Evolutionary conservation across 1,284 basidiomycete species (phyloP).

Genomic region (Inonotus obliquus): DNA sequence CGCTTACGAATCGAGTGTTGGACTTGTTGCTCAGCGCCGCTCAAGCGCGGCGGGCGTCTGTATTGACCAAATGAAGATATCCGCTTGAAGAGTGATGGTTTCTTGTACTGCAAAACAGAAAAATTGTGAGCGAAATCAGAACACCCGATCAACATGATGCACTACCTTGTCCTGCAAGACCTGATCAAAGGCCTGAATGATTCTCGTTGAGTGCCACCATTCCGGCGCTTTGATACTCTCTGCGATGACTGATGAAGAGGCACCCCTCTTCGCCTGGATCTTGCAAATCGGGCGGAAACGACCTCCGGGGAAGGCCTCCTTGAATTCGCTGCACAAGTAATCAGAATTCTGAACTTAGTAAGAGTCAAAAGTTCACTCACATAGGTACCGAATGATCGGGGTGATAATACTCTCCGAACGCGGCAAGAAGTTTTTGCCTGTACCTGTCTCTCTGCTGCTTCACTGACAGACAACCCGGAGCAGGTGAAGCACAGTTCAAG

Average conservation of each 20-base stretch:
- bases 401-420: constrained; percentile 81
- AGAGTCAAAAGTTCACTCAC: constrained; percentile 33
- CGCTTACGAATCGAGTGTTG: constrained; percentile 85
- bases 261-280: constrained; percentile 77
- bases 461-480: constrained; percentile 72
- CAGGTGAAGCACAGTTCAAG: constrained; percentile 76
- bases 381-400: constrained; percentile 78
- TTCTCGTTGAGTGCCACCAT: constrained; percentile 90
- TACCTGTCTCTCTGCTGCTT: constrained; percentile 85
- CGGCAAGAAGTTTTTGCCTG: constrained; percentile 67
- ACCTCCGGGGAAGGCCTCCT: constrained; percentile 92
- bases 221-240: constrained; percentile 83
- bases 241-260: constrained; percentile 73
- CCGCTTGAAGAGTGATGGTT: constrained; percentile 83
- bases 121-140: constrained; percentile 20
- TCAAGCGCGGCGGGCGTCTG: constrained; percentile 72
- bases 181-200: constrained; percentile 85
- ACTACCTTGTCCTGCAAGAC: constrained; percentile 81
- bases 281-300: constrained; percentile 80
- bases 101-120: constrained; percentile 62
- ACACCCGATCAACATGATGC: constrained; percentile 21
- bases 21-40: constrained; percentile 74
- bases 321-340: constrained; percentile 66
- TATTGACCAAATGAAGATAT: constrained; percentile 70
- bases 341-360: constrained; percentile 8